Percentiles rank a stretch among this genome's conserved stretches.
phyloP scores from a whole-genome alignment of 768 basidiomycete genomes.

The Dentipellis sp. region DNA sequence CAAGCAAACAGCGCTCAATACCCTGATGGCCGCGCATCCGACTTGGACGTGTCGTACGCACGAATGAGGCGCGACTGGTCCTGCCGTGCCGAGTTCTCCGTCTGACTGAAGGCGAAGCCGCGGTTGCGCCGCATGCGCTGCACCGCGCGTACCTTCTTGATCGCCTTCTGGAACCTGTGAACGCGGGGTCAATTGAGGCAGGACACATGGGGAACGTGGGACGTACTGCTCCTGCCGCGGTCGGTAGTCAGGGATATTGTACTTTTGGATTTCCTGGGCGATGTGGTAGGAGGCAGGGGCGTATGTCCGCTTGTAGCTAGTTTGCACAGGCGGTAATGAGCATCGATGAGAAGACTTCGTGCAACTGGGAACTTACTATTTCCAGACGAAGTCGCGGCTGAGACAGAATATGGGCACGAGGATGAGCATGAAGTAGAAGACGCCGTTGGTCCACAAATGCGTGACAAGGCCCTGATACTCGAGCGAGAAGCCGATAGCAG shows the following conservation, averaged over 20 bases:
- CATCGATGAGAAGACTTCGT: not conserved
- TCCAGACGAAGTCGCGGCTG: constrained; percentile 88
- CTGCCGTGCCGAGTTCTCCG: constrained; percentile 75
- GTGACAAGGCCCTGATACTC: constrained; percentile 90
- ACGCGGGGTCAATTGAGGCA: constrained; percentile 3
- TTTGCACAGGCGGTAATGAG: too few species aligned
- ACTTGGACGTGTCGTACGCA: constrained; percentile 82
- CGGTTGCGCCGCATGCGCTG: constrained; percentile 95
- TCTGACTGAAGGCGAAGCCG: constrained; percentile 97
- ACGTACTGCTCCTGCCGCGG: constrained; percentile 95
- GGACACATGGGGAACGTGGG: constrained; percentile 5
- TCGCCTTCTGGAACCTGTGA: constrained; percentile 90
- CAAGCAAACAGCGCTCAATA: constrained; percentile 29
- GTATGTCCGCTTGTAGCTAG: constrained; percentile 87
- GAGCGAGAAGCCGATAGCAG: constrained; percentile 77
- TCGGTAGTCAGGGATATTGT: constrained; percentile 93
- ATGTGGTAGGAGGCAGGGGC: constrained; percentile 92
- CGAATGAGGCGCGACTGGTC: constrained; percentile 83
- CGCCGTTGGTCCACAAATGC: constrained; percentile 75
- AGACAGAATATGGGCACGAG: constrained; percentile 82
- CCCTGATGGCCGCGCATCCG: constrained; percentile 62
- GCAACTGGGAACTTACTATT: constrained; percentile 61
- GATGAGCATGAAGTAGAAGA: constrained; percentile 87
- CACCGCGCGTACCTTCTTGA: constrained; percentile 98
- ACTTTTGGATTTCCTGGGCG: constrained; percentile 98